These are phyloP conservation scores for Trypethelium eluteriae DNA, from an alignment of 495 filamentous ascomycete genomes.

Conservation along the genomic window DNA sequence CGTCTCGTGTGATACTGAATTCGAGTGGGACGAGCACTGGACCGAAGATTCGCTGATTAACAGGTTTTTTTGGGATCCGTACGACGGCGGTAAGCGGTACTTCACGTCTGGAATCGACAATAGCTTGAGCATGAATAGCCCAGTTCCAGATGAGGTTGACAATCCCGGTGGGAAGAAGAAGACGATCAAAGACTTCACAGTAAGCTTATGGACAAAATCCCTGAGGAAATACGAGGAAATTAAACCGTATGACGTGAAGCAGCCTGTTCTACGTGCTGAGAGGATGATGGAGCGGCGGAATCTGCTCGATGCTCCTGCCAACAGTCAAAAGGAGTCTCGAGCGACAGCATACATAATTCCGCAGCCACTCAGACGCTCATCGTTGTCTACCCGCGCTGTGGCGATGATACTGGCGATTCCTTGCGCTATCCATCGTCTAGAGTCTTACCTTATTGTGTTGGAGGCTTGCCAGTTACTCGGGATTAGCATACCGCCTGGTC, in stretches of 20 bases:
- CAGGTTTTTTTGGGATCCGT: constrained; percentile 65
- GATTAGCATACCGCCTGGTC: constrained; percentile 52
- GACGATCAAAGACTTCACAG: constrained; percentile 59
- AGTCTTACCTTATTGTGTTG: constrained; percentile 70
- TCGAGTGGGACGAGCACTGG: constrained; percentile 49
- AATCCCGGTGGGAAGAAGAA: constrained; percentile 44
- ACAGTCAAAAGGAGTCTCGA: constrained; percentile 42
- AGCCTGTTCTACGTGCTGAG: constrained; percentile 73
- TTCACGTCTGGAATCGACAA: constrained; percentile 40
- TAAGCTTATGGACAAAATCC: constrained; percentile 51
- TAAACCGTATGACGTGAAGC: constrained; percentile 45
- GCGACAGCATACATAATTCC: constrained; percentile 47
- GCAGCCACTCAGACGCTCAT: constrained; percentile 63
- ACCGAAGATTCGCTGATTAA: constrained; percentile 51
- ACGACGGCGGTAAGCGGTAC: constrained; percentile 62
- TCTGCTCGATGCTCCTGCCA: constrained; percentile 56
- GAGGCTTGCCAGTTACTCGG: constrained; percentile 59
- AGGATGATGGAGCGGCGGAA: constrained; percentile 69
- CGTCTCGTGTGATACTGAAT: constrained; percentile 45
- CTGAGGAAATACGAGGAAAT: constrained; percentile 30
- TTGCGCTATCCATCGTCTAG: constrained; percentile 72
- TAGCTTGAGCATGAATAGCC: constrained; percentile 47
- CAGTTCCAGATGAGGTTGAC: constrained; percentile 46
- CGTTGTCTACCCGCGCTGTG: constrained; percentile 57
- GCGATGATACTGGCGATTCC: constrained; percentile 68